These are phyloP conservation scores for Sugiyamaella pinicola DNA, from an alignment of 1,139 yeast species.

Conservation along the genomic window DNA sequence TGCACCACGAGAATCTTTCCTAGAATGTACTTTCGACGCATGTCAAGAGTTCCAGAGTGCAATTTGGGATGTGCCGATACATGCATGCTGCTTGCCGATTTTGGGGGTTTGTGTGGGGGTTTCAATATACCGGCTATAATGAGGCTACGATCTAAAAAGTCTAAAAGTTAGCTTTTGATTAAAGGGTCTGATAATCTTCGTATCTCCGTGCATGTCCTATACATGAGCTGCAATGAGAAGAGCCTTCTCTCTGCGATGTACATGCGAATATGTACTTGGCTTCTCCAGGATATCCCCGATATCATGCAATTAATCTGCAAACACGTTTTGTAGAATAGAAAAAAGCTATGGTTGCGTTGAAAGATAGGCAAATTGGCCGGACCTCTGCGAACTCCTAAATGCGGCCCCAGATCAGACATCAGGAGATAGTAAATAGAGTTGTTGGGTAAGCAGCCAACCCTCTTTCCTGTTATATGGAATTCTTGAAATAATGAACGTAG, in stretches of 20 bases:
- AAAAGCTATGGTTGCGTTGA: too few species aligned
- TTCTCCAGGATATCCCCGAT: constrained; percentile 6
- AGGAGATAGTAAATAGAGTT: too few species aligned
- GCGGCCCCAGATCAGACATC: too few species aligned
- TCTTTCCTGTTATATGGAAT: too few species aligned
- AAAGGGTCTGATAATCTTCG: background rate
- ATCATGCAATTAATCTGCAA: background rate
- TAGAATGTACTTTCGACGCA: background rate
- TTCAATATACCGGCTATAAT: constrained; percentile 2
- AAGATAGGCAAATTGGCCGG: too few species aligned
- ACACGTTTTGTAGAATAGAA: too few species aligned
- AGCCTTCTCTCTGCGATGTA: constrained; percentile 20
- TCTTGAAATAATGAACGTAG: too few species aligned
- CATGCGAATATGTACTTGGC: constrained; percentile 3
- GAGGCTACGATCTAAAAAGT: background rate
- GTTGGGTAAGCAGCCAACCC: too few species aligned
- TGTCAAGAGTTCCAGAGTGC: constrained; percentile 16
- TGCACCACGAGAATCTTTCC: background rate
- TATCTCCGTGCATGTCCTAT: background rate
- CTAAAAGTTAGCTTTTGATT: background rate
- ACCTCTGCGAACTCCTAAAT: too few species aligned
- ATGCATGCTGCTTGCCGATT: constrained; percentile 3
- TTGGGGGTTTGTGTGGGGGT: background rate
- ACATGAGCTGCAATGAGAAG: background rate
- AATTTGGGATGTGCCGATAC: constrained; percentile 9